Evolutionary conservation across 768 basidiomycete genomes (phyloP).

Genomic region (Lyophyllum atratum): DNA sequence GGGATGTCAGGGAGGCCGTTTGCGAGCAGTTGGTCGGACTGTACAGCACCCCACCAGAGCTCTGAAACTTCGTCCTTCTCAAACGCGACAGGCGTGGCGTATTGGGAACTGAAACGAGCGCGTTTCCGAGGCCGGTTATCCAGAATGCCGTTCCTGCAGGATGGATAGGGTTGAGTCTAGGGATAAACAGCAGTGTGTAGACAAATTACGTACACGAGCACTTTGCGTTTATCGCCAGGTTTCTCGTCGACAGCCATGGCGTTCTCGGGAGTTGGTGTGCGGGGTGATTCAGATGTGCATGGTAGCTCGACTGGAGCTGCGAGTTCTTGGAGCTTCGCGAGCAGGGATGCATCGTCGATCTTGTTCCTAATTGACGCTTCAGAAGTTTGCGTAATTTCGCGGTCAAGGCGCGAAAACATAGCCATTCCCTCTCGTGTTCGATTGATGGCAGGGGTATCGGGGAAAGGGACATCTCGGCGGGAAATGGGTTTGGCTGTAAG

Average conservation of each 20-base stretch:
- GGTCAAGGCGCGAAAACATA: conserved; percentile 61
- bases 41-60: conserved; percentile 77
- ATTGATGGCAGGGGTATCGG: conserved; percentile 66
- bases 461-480: conserved; percentile 53
- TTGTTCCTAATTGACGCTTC: not conserved
- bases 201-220: conserved; percentile 37
- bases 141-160: conserved; percentile 31
- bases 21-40: conserved; percentile 58
- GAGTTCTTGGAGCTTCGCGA: conserved; percentile 37
- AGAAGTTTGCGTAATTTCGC: conserved; percentile 38
- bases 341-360: conserved; percentile 16
- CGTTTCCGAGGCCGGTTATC: conserved; percentile 65
- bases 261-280: conserved; percentile 17
- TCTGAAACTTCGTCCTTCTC: conserved; percentile 49
- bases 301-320: conserved; percentile 37
- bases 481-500: conserved; percentile 23
- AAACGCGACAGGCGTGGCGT: conserved; percentile 35
- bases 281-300: conserved; percentile 32
- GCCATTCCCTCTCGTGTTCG: conserved; percentile 79
- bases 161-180: not conserved
- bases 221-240: conserved; percentile 67
- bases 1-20: conserved; percentile 65
- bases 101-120: conserved; percentile 46
- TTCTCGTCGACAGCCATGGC: conserved; percentile 31
- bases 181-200: not conserved